Evolutionary conservation across 1,284 basidiomycete species (phyloP).

Genomic region (Tilletia indica): DNA sequence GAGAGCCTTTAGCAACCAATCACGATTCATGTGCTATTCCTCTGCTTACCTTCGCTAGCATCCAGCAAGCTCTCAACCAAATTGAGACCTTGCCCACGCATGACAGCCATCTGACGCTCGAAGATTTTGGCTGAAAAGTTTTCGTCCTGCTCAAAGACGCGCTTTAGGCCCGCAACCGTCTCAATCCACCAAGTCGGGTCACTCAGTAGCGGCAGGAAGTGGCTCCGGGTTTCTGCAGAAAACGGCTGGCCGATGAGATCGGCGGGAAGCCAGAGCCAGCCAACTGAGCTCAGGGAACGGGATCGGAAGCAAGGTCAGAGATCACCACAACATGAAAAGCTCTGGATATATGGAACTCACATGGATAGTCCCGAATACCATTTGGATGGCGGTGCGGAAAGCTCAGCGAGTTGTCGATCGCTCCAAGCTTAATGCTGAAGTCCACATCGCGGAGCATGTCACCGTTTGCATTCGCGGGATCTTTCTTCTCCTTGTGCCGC

Average conservation of each 20-base stretch:
- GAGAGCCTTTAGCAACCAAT: no score
- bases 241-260: slow-evolving; percentile 74
- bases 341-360: neutral
- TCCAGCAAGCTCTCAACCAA: slow-evolving; percentile 78
- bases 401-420: slow-evolving; percentile 87
- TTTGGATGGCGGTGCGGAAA: slow-evolving; percentile 73
- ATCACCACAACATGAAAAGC: no score
- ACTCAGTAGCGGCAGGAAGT: slow-evolving; percentile 77
- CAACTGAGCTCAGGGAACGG: slow-evolving; percentile 57
- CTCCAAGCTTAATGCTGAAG: slow-evolving; percentile 53
- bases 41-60: slow-evolving; percentile 61
- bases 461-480: no score
- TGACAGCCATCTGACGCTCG: slow-evolving; percentile 78
- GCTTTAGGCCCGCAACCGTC: slow-evolving; percentile 73
- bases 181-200: slow-evolving; percentile 86
- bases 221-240: slow-evolving; percentile 73
- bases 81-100: slow-evolving; percentile 89
- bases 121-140: slow-evolving; percentile 61
- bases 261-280: slow-evolving; percentile 79
- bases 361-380: slow-evolving; percentile 85
- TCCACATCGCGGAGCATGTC: no score
- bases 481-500: no score
- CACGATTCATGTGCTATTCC: neutral
- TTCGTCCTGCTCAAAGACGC: slow-evolving; percentile 74
- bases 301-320: no score